These are phyloP conservation scores for Debaryomyces udenii DNA, from an alignment of 1,139 yeast genomes.

Conservation along the genomic window DNA sequence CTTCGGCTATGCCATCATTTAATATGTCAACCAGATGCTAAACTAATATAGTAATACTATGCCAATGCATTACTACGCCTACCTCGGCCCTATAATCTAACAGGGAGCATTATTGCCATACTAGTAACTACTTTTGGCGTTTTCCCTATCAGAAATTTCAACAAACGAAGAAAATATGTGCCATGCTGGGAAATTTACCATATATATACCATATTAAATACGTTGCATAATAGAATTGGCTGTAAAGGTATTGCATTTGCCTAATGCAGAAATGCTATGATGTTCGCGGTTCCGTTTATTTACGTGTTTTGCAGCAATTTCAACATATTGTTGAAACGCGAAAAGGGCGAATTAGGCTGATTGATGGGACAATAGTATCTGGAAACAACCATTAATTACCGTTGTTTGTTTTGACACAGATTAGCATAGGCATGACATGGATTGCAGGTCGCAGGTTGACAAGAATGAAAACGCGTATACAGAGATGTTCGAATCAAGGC, in stretches of 20 bases:
- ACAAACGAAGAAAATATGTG: neutral
- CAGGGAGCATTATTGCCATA: too few relatives aligned
- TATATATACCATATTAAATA: neutral
- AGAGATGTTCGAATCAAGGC: neutral
- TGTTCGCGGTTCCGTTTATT: slow-evolving; percentile 6
- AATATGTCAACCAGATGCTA: too few relatives aligned
- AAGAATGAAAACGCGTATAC: neutral
- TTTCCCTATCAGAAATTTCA: too few relatives aligned
- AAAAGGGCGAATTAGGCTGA: slow-evolving; percentile 5
- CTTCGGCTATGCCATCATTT: too few relatives aligned
- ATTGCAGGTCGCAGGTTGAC: neutral
- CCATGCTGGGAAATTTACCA: neutral
- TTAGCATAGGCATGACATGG: too few relatives aligned
- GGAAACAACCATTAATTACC: too few relatives aligned
- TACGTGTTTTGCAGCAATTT: slow-evolving; percentile 7
- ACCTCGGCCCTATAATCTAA: too few relatives aligned
- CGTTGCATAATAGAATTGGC: slow-evolving; percentile 2
- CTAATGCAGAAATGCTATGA: slow-evolving; percentile 2
- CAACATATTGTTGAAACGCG: slow-evolving; percentile 4
- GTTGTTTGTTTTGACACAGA: too few relatives aligned
- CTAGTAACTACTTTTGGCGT: too few relatives aligned
- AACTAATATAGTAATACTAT: too few relatives aligned
- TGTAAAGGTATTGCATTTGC: slow-evolving; percentile 7
- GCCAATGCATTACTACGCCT: too few relatives aligned
- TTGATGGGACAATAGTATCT: neutral